These are phyloP conservation scores for Chondrostereum purpureum DNA, from an alignment of 1,284 basidiomycete species.

Conservation along the genomic window DNA sequence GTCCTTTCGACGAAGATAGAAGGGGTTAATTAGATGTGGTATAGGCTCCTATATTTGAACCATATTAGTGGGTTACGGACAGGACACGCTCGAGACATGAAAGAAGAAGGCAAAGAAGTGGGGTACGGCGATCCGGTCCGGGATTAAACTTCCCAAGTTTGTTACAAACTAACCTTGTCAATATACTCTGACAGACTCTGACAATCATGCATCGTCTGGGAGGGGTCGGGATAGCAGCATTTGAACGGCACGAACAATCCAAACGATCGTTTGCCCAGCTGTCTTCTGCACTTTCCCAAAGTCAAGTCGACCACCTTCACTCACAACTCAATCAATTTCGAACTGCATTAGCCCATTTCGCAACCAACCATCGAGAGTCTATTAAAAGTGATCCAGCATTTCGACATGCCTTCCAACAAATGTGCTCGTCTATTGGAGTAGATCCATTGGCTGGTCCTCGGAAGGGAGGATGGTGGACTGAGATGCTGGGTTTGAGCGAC, in stretches of 20 bases:
- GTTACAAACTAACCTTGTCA: background rate
- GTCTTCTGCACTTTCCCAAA: constrained; percentile 70
- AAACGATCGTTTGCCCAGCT: constrained; percentile 76
- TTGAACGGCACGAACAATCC: constrained; percentile 67
- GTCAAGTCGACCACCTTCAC: constrained; percentile 76
- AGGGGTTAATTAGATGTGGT: too few relatives aligned
- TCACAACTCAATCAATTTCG: constrained; percentile 84
- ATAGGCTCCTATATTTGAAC: too few relatives aligned
- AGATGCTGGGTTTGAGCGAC: constrained; percentile 82
- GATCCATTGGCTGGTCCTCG: constrained; percentile 87
- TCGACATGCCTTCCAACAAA: constrained; percentile 89
- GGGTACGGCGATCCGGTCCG: background rate
- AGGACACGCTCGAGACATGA: background rate
- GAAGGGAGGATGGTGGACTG: constrained; percentile 87
- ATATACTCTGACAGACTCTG: constrained; percentile 1
- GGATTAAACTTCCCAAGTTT: background rate
- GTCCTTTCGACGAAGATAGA: too few relatives aligned
- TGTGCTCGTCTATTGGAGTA: constrained; percentile 93
- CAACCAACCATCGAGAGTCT: constrained; percentile 75
- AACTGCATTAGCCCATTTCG: constrained; percentile 74
- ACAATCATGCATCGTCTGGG: constrained; percentile 59
- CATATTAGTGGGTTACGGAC: too few relatives aligned
- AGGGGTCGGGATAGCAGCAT: constrained; percentile 70
- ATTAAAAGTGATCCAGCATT: constrained; percentile 86
- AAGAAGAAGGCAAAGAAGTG: background rate